Base-by-base conservation (phyloP, 768 basidiomycete genomes). In the Suillus weaverae region DNA sequence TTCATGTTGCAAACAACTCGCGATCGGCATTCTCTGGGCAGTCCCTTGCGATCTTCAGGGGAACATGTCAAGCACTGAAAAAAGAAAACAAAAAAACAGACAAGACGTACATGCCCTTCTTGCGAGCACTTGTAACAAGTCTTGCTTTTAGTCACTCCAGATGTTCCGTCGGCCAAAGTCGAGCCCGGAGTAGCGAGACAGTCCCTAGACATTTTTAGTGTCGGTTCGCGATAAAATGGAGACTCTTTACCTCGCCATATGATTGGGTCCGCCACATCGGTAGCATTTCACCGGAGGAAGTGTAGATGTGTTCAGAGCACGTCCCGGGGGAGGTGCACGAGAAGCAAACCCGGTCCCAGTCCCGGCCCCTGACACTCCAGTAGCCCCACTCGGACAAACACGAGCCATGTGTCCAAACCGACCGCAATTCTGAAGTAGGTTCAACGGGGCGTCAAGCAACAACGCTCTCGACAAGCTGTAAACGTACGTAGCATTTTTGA, bases 81-180 rank as follows among this genome's bases (percentile, higher is more conserved):
- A 53, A 51, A 43, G 54, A 46, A 53, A 56, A 43, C 22, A 35
- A 56, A 43, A 32, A 61, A 33, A 13, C 8, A 14, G 38, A 46
- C 56, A 51, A 56, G 33, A 81, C 91, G 76, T 73, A 94, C 92
- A 81, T 95, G 92, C 68, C 93, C 93, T 75, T 92, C 90, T 75
- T 89, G 86, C 73, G 91, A 89, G 71, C 94, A 95, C 72, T 92
- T 94, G 80, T 92, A 95, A 74, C 93, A 95, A 60, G 90, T 92
- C 81, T 90, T 94, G 67, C 73, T 85, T 78, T 86, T 91, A 75
- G 82, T 86, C 62, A 79, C 76, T 50, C 81, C 81, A 30, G 83
- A 81, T 54, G 79, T 73, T 59, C 82, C 81, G 51, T 84, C 84
- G 51, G 80, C 74, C 26, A 79, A 74, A 32, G 82, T 80, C 26